phyloP scores from a whole-genome alignment of 1,284 basidiomycete species.

The Pterula multifida region DNA sequence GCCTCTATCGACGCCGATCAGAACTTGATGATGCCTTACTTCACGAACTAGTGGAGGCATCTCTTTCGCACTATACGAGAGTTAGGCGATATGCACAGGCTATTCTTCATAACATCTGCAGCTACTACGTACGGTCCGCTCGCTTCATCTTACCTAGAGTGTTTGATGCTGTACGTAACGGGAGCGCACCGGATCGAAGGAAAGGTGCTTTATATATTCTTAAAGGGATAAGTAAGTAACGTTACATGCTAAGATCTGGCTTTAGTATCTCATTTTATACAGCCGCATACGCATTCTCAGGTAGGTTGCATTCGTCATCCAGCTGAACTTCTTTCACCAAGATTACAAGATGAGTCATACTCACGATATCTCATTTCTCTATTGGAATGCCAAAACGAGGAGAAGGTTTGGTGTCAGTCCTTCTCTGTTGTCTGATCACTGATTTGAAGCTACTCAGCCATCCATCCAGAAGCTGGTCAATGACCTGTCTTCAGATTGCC shows the following conservation, averaged over 20 bases:
- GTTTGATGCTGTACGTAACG: slow-evolving; percentile 63
- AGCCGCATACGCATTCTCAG: slow-evolving; percentile 54
- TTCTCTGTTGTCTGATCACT: slow-evolving; percentile 5
- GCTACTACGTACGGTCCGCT: slow-evolving; percentile 76
- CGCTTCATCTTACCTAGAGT: slow-evolving; percentile 61
- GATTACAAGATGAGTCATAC: too few relatives aligned
- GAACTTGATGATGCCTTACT: slow-evolving; percentile 74
- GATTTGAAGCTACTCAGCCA: slow-evolving; percentile 36
- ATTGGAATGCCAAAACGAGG: slow-evolving; percentile 81
- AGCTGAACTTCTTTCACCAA: too few relatives aligned
- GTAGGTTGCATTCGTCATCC: slow-evolving; percentile 21
- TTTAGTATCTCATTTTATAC: slow-evolving; percentile 5
- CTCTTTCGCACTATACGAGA: slow-evolving; percentile 76
- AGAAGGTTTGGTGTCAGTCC: slow-evolving; percentile 48
- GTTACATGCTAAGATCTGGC: slow-evolving; percentile 2
- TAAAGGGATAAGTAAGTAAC: slow-evolving; percentile 51
- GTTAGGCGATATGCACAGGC: slow-evolving; percentile 47
- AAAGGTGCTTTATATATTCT: slow-evolving; percentile 91
- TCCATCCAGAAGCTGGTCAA: slow-evolving; percentile 84
- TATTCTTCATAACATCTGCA: slow-evolving; percentile 16
- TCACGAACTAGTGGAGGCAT: slow-evolving; percentile 70
- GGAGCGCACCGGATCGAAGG: slow-evolving; percentile 85
- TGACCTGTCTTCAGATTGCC: slow-evolving; percentile 59
- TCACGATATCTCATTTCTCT: slow-evolving; percentile 65
- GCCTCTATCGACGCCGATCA: slow-evolving; percentile 73